Evolutionary conservation across 139 green algal genomes (phyloP).

Genomic region (Raphidocelis subcapitata): DNA sequence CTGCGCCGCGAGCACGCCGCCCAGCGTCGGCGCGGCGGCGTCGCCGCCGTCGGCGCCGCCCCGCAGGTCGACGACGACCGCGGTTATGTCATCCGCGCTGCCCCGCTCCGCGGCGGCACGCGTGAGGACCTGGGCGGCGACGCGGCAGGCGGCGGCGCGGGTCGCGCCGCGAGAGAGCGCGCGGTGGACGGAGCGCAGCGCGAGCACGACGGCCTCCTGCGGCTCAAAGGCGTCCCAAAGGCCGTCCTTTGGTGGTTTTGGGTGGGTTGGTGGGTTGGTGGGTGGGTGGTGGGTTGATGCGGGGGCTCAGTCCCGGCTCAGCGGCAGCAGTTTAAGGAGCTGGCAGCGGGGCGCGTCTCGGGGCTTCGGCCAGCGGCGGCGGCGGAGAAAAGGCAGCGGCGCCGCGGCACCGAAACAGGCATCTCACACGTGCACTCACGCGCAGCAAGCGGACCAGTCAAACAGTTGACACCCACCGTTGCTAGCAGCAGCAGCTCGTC

Average conservation of each 20-base stretch:
- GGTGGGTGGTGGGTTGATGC: background rate
- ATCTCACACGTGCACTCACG: too few relatives aligned
- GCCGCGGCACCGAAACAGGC: too few relatives aligned
- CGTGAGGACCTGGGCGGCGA: conserved; percentile 54
- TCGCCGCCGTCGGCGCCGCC: background rate
- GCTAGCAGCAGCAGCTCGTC: conserved; percentile 66
- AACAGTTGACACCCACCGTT: conserved; percentile 51
- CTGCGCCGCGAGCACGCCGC: background rate
- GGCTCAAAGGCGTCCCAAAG: conserved; percentile 18
- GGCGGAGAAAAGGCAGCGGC: too few relatives aligned
- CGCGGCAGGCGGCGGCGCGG: conserved; percentile 23
- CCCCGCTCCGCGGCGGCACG: conserved; percentile 50
- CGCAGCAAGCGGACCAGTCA: background rate
- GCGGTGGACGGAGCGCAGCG: conserved; percentile 31
- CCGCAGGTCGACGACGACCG: conserved; percentile 50
- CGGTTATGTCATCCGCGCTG: conserved; percentile 55
- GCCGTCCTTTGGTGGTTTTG: background rate
- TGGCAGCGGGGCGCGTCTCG: too few relatives aligned
- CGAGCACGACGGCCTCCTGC: conserved; percentile 42
- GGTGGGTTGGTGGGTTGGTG: background rate
- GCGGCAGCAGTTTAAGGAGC: too few relatives aligned
- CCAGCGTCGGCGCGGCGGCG: background rate
- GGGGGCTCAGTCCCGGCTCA: too few relatives aligned
- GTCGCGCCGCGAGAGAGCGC: conserved; percentile 34
- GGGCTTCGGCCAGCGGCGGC: too few relatives aligned